Evolutionary conservation across 257 asterid genomes (phyloP).

Genomic region (Lycium barbarum): DNA sequence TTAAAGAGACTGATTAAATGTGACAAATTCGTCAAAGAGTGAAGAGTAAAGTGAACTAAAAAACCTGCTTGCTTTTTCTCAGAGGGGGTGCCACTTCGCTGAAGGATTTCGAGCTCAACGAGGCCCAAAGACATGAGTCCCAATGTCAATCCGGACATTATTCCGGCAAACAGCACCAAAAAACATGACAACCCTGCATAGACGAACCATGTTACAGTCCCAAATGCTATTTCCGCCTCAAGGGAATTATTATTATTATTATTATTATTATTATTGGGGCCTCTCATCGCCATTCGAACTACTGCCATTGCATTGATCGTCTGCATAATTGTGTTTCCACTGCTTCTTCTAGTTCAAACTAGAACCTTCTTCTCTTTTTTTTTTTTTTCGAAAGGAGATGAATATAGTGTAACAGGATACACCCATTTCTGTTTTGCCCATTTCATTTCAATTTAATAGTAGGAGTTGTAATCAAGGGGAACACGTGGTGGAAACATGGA

Average conservation of each 20-base stretch:
- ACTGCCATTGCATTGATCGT: constrained; percentile 60
- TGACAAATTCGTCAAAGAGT: neutral
- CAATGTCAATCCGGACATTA: constrained; percentile 87
- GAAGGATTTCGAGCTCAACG: constrained; percentile 91
- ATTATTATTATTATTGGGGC: constrained; percentile 35
- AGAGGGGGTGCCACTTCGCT: constrained; percentile 76
- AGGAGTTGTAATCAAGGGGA: neutral
- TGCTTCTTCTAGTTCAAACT: neutral
- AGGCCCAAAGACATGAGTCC: constrained; percentile 92
- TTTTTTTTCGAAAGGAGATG: neutral
- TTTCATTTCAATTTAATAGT: neutral
- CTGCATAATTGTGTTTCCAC: constrained; percentile 46
- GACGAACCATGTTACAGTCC: constrained; percentile 68
- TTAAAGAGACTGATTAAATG: neutral
- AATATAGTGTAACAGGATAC: neutral
- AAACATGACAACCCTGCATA: constrained; percentile 84
- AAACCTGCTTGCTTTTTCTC: constrained; percentile 88
- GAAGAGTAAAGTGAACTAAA: neutral
- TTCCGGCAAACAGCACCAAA: constrained; percentile 83
- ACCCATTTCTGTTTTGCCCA: neutral
- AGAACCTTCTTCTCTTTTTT: neutral
- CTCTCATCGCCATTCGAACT: constrained; percentile 48
- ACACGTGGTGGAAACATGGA: neutral
- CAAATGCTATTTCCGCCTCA: constrained; percentile 79
- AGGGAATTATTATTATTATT: constrained; percentile 20